Base-by-base conservation (phyloP, 192 early-diverging fungal genomes). In the Dispira simplex region DNA sequence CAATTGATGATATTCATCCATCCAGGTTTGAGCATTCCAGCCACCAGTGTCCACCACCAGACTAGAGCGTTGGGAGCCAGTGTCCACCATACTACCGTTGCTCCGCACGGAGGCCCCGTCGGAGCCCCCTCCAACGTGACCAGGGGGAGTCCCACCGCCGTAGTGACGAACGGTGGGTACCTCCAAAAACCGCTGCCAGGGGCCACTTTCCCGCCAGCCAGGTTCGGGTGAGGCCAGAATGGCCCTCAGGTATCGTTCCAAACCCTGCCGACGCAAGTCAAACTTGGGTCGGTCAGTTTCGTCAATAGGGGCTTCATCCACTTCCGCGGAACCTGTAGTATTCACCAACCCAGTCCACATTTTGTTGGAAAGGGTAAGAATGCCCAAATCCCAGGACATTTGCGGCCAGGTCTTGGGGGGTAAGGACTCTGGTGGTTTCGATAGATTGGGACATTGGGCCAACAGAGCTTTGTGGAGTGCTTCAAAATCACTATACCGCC, bases 401-500 rank as follows among this genome's bases (percentile, higher is more conserved):
- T 85, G 75, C 56, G 86, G 83, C 63, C 79, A 81, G 43, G 81
- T 79, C 62, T 93, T 93, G 51, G 79, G 77, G 0, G 93, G 93
- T 16, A 96, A 66, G 21, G 71, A 16, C 27, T 43, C 56, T 23
- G 71, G 63, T 43, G 90, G 87, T 20, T 85, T 75, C 0, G 81
- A 68, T 8, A 78, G 65, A 56, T 79, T 79, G 0, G 88, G 89
- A 64, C 88, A 88, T 57, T 85, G 78, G 16, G 79, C 71, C 8
- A 69, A 43, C 12, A 89, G 79, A 48, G 82, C 82, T 21, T 67
- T 68, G 51, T 88, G 69, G 0, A 96, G 83, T 28, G 77, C 69
- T 46, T 84, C 79, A 70, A 96, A 96, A 64, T 92, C 91, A 49
- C 79, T 84, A 69, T 89, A 88, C 10, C 85, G 83, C 65, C 87